phyloP scores from a whole-genome alignment of 148 eudicot genomes.

The Fagopyrum esculentum region DNA sequence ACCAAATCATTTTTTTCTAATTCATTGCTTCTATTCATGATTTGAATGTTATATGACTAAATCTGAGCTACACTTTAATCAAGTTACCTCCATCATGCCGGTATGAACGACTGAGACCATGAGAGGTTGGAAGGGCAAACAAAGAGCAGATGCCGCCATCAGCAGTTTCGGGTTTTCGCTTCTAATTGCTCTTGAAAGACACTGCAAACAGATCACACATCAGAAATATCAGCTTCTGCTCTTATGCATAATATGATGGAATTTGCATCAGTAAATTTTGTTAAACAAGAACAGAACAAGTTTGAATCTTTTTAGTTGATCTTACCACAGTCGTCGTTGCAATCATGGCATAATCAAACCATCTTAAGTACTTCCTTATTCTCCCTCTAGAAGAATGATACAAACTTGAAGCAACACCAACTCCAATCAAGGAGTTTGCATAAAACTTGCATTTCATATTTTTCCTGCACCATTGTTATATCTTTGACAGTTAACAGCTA shows the following conservation, averaged over 20 bases:
- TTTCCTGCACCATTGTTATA: conserved; percentile 49
- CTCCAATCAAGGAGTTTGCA: conserved; percentile 92
- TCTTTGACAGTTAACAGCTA: conserved; percentile 6
- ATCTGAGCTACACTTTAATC: too few species aligned
- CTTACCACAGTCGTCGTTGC: conserved; percentile 80
- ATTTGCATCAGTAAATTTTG: too few species aligned
- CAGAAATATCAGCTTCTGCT: too few species aligned
- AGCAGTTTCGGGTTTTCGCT: conserved; percentile 69
- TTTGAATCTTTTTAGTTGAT: background rate
- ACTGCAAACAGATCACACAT: conserved; percentile 30
- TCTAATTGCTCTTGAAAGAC: conserved; percentile 74
- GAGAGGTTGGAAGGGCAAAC: conserved; percentile 79
- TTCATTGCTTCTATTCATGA: too few species aligned
- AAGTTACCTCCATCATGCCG: conserved; percentile 84
- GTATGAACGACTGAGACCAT: conserved; percentile 95
- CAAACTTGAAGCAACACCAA: conserved; percentile 81
- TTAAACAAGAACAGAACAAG: too few species aligned
- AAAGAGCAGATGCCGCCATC: conserved; percentile 87
- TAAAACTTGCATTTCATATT: conserved; percentile 67
- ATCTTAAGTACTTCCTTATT: conserved; percentile 65
- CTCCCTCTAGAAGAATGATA: conserved; percentile 89
- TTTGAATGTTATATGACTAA: too few species aligned
- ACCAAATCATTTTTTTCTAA: too few species aligned
- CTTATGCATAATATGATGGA: too few species aligned
- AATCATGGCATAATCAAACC: conserved; percentile 94